phyloP scores from a whole-genome alignment of 2,329 filamentous ascomycete genomes.

The Nectriaceae sp. region DNA sequence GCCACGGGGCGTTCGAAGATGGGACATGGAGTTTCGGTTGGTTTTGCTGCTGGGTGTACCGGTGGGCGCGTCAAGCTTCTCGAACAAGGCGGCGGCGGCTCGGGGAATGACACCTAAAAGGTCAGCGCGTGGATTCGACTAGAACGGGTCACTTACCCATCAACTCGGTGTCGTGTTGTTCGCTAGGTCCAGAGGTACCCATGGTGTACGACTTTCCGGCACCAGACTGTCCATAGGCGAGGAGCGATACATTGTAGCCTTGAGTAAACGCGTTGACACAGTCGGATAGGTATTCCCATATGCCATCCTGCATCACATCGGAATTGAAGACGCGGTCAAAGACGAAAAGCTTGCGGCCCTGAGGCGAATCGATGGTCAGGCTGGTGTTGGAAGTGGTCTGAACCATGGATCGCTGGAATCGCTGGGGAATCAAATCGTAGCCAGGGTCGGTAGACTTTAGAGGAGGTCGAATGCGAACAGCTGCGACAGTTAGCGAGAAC shows the following conservation, averaged over 20 bases:
- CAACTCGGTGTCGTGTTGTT: constrained; percentile 68
- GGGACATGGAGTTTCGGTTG: constrained; percentile 70
- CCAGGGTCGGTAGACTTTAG: constrained; percentile 83
- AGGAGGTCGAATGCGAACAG: constrained; percentile 88
- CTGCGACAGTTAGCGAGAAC: constrained; percentile 46
- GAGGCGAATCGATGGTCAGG: constrained; percentile 84
- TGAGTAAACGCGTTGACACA: constrained; percentile 89
- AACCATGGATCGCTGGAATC: constrained; percentile 91
- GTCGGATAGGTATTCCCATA: constrained; percentile 93
- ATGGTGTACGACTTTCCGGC: constrained; percentile 99
- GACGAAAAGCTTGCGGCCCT: constrained; percentile 92
- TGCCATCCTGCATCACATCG: constrained; percentile 79
- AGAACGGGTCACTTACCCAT: constrained; percentile 70
- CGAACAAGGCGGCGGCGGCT: constrained; percentile 83
- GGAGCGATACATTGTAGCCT: constrained; percentile 96
- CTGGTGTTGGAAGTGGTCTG: constrained; percentile 85
- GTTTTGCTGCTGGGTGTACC: constrained; percentile 37
- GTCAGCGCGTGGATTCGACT: constrained; percentile 1
- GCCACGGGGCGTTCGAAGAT: constrained; percentile 76
- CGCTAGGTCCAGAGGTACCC: constrained; percentile 86
- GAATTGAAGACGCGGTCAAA: constrained; percentile 94
- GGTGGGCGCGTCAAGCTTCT: constrained; percentile 70
- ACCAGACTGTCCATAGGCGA: constrained; percentile 96
- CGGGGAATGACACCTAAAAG: constrained; percentile 86
- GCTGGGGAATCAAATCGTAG: constrained; percentile 91